A percentile compares a stretch with the other conserved stretches of the same genome.
Evolutionary conservation across 306 rosid genomes (phyloP).

Genomic region (Canavalia ensiformis): DNA sequence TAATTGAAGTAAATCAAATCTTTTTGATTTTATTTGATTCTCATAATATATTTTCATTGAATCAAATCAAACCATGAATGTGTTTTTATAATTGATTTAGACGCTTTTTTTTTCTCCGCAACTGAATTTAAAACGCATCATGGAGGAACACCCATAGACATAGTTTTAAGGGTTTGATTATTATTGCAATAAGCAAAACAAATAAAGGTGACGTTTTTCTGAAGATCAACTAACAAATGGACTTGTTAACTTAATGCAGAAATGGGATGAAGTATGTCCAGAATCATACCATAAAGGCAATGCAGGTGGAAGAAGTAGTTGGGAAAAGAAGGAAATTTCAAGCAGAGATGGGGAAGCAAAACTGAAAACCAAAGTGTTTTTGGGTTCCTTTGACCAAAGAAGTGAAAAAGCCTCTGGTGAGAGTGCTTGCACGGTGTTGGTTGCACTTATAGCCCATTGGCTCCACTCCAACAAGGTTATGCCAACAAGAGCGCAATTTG

Average conservation of each 20-base stretch:
- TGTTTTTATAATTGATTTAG: no score
- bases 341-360: conserved; percentile 73
- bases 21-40: no score
- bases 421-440: conserved; percentile 83
- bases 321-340: conserved; percentile 60
- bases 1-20: no score
- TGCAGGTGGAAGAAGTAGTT: conserved; percentile 29
- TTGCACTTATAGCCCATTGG: conserved; percentile 83
- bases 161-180: background rate
- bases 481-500: conserved; percentile 68
- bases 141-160: no score
- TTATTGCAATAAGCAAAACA: background rate
- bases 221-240: background rate
- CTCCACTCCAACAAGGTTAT: conserved; percentile 63
- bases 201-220: background rate
- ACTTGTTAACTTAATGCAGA: conserved; percentile 47
- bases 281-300: conserved; percentile 13
- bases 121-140: no score
- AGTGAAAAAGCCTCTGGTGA: conserved; percentile 72
- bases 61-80: no score
- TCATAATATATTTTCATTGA: no score
- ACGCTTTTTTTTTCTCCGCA: no score
- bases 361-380: conserved; percentile 70
- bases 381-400: conserved; percentile 79
- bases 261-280: conserved; percentile 35